A percentile compares a stretch with the other conserved stretches of the same genome.
phyloP scores from a whole-genome alignment of 805 yeast genomes.

The Metschnikowia shivogae region DNA sequence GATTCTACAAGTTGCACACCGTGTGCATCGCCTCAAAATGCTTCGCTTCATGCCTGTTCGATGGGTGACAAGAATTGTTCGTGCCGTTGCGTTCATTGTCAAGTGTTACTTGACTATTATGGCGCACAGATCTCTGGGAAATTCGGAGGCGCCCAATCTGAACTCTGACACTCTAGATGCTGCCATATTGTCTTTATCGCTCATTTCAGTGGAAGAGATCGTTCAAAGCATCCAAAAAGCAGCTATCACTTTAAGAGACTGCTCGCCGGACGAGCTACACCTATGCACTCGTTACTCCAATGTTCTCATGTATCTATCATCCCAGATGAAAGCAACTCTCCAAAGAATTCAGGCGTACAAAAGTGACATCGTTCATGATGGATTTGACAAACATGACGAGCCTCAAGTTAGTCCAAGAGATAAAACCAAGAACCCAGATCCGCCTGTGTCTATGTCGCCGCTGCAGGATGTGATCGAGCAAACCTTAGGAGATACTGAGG shows the following conservation, averaged over 20 bases:
- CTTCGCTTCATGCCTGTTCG: slow-evolving; percentile 83
- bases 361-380: slow-evolving; percentile 1
- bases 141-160: slow-evolving; percentile 12
- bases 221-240: slow-evolving; percentile 63
- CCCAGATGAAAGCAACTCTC: slow-evolving; percentile 59
- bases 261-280: slow-evolving; percentile 88
- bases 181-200: slow-evolving; percentile 53
- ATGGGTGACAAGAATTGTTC: slow-evolving; percentile 81
- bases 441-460: background rate
- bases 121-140: slow-evolving; percentile 32
- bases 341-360: slow-evolving; percentile 16
- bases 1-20: slow-evolving; percentile 62
- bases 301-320: slow-evolving; percentile 68
- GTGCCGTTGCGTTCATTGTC: slow-evolving; percentile 86
- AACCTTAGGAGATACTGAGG: slow-evolving; percentile 34
- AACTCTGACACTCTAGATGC: slow-evolving; percentile 36
- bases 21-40: slow-evolving; percentile 62
- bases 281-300: slow-evolving; percentile 76
- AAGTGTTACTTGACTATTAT: slow-evolving; percentile 74
- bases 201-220: slow-evolving; percentile 69
- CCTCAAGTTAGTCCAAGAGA: background rate
- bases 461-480: background rate
- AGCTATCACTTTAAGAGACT: slow-evolving; percentile 70
- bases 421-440: background rate
- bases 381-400: slow-evolving; percentile 6